Evolutionary conservation across 306 rosid genomes (phyloP).

Genomic region (Mucuna pruriens): DNA sequence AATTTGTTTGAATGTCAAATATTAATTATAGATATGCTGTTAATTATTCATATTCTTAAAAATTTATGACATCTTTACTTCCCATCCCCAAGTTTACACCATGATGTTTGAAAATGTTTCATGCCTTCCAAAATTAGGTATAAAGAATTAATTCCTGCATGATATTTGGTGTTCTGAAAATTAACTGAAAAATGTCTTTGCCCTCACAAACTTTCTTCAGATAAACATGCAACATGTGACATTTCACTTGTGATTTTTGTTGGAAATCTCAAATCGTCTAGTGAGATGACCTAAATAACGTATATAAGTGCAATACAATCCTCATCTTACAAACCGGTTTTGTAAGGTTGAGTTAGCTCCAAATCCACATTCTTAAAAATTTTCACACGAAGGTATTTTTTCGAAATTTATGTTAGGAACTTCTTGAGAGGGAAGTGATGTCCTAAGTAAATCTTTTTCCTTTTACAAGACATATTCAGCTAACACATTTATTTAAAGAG

Average conservation of each 20-base stretch:
- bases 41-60: background rate
- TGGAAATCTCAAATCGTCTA: too few relatives aligned
- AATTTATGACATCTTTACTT: background rate
- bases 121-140: background rate
- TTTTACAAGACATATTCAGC: background rate
- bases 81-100: background rate
- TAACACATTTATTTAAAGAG: background rate
- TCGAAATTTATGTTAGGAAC: background rate
- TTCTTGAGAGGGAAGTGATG: background rate
- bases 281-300: too few relatives aligned
- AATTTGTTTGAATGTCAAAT: background rate
- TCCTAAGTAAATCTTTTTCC: background rate
- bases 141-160: background rate
- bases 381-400: background rate
- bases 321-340: too few relatives aligned
- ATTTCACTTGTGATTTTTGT: background rate
- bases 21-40: background rate
- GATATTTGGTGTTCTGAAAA: background rate
- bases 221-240: background rate
- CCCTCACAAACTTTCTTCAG: background rate
- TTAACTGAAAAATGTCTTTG: background rate
- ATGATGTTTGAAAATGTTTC: background rate
- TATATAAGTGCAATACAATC: too few relatives aligned
- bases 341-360: too few relatives aligned
- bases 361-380: too few relatives aligned